These are phyloP conservation scores for Thoreauomyces humboldtii DNA, from an alignment of 192 early-diverging fungal genomes.

Conservation along the genomic window DNA sequence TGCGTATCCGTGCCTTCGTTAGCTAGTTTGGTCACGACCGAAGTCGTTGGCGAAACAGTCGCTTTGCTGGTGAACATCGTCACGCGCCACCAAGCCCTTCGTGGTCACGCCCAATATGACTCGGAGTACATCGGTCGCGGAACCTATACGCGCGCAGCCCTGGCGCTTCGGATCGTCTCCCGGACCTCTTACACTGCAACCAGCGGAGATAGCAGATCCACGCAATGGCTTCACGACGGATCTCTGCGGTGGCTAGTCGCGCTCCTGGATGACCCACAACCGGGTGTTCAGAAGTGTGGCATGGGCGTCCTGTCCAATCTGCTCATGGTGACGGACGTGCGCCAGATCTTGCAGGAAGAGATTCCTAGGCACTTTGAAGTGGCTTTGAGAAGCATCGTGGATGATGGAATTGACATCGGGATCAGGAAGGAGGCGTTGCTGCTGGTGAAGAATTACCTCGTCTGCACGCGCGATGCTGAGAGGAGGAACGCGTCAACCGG, in stretches of 20 bases:
- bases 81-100: conserved; percentile 23
- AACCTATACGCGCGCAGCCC: conserved; percentile 23
- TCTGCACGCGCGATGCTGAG: too few species aligned
- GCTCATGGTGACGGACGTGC: conserved; percentile 15
- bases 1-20: too few species aligned
- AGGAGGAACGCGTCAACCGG: too few species aligned
- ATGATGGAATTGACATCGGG: conserved; percentile 14
- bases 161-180: conserved; percentile 28
- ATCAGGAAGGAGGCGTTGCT: conserved; percentile 38
- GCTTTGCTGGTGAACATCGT: conserved; percentile 31
- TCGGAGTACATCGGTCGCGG: conserved; percentile 31
- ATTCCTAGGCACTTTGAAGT: conserved; percentile 42
- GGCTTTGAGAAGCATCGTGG: conserved; percentile 26
- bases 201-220: neutral
- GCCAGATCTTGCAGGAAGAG: conserved; percentile 1
- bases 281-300: conserved; percentile 32
- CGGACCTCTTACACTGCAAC: conserved; percentile 16
- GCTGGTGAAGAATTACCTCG: conserved; percentile 39
- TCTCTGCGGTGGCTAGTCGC: conserved; percentile 37
- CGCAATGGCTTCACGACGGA: conserved; percentile 41
- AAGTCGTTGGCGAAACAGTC: too few species aligned
- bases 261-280: conserved; percentile 38
- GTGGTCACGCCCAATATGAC: conserved; percentile 14
- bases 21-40: too few species aligned
- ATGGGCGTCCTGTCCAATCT: conserved; percentile 44